Evolutionary conservation across 2,329 filamentous ascomycete species (phyloP), one percentile per base, ranked within the genome.

Genomic region (Ascocoryne sarcoides): DNA sequence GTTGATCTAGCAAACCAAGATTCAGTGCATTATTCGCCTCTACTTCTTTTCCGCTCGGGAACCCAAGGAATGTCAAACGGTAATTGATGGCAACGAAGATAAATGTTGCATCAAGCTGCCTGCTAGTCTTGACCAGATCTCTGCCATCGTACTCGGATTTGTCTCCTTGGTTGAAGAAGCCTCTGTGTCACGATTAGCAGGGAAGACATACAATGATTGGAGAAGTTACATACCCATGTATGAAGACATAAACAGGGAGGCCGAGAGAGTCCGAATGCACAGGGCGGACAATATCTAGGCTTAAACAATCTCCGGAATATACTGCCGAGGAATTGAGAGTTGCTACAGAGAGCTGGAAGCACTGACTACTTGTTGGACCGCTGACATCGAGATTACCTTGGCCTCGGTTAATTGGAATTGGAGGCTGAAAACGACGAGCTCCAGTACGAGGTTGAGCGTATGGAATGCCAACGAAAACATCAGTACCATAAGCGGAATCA

Each of bases 191-290:
- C 2, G n/a, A 29, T 34, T 35, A 31, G n/a, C 4, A 21, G 16
- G 14, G 7, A 12, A 12, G 7, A 36, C n/a, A 4, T 21, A 32
- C 12, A n/a, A n/a, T n/a, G n/a, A n/a, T 33, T n/a, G 20, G 29
- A 34, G 3, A n/a, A n/a, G 15, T 3, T 14, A 15, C 30, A 15
- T 76, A 77, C 40, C 76, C 76, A 52, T 81, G 76, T 21, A 81
- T 62, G 51, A 77, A 81, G 2, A 80, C 58, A 10, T 72, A 61
- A 10, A 76, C 70, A 2, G 73, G 68, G 29, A 69, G 48, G 3
- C 5, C 14, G n/a, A n/a, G n/a, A n/a, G n/a, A n/a, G n/a, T n/a
- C n/a, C n/a, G n/a, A n/a, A n/a, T n/a, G n/a, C n/a, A 3, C 12
- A 32, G 58, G 39, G 54, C 53, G 14, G 48, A 66, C 70, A n/a